Base-by-base conservation (phyloP, 192 early-diverging fungal species). In the Backusella morwellensis region DNA sequence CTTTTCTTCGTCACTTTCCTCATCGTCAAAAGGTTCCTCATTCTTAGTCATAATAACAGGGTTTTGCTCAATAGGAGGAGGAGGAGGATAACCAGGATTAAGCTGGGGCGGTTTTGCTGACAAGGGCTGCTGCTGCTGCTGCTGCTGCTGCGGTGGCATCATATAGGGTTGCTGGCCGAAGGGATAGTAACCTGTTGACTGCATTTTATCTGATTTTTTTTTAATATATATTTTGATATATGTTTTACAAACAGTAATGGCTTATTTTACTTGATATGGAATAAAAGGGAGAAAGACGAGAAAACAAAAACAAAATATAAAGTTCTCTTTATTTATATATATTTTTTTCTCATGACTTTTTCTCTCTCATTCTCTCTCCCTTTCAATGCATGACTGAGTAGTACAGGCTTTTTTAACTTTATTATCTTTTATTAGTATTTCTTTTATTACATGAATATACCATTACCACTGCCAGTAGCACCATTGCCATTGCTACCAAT, bases 1-100 rank as follows among this genome's bases (percentile, higher is more conserved):
- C 79, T 93, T 92, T 69, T 89, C 86, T 68, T 74, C 77, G 63
- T 90, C 87, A 35, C 88, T 88, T 19, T 88, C 89, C 26, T 86
- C 90, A 15, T 85, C 76, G 77, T 77, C 77, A 72, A 86, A 59
- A 70, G 73, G 56, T 52, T 50, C 72, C 6, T 50, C 34, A 34
- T 8, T 41, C 14, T 70, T 41, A n/a, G 26, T 21, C 12, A 54
- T 29, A 54, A 5, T 21, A 21, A 36, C 8, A 21, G 17, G 35
- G 34, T 41, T 34, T 23, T 36, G 68, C 1, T 69, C n/a, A 38
- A n/a, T 35, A 38, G 68, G 14, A 69, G 35, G 35, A 21, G 67
- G 35, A 35, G 29, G 67, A 36, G 4, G 32, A 36, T 19, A 17
- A 19, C 26, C 5, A 38, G 68, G 38, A 69, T 21, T 35, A 69